Conservation (phyloP, 768 basidiomycete species). For the Lanmaoa pseudosensibilis region DNA sequence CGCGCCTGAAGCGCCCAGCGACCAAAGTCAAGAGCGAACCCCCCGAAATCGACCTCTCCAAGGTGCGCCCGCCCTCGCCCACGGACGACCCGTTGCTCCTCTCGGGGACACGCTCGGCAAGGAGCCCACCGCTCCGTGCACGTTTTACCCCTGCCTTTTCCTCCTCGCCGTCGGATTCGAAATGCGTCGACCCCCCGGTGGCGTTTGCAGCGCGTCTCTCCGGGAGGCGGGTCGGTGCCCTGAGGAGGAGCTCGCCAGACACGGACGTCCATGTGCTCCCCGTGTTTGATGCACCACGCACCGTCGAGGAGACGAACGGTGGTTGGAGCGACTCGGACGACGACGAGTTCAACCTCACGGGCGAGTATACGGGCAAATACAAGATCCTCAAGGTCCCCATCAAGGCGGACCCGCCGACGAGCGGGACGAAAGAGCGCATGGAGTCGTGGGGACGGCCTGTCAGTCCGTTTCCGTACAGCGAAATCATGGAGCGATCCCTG, state of each 20-base stretch:
- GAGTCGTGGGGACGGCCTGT: slow-evolving; percentile 69
- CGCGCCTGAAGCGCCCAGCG: slow-evolving; percentile 22
- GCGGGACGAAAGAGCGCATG: slow-evolving; percentile 35
- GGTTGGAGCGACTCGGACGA: slow-evolving; percentile 33
- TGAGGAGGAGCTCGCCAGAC: slow-evolving; percentile 2
- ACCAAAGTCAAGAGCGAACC: slow-evolving; percentile 58
- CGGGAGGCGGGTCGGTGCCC: not conserved
- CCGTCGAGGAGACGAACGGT: not conserved
- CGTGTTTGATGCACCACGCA: slow-evolving; percentile 11
- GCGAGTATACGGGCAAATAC: slow-evolving; percentile 71
- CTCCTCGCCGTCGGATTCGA: slow-evolving; percentile 29
- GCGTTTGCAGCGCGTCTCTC: slow-evolving; percentile 26
- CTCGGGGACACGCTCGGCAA: slow-evolving; percentile 40
- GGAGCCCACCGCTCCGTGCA: slow-evolving; percentile 26
- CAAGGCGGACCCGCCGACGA: slow-evolving; percentile 63
- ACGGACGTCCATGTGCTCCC: slow-evolving; percentile 14
- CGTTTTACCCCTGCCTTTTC: slow-evolving; percentile 40
- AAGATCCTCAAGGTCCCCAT: slow-evolving; percentile 55
- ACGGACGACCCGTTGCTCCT: slow-evolving; percentile 75
- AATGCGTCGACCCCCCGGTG: not conserved
- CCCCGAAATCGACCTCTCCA: slow-evolving; percentile 59
- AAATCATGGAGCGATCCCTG: slow-evolving; percentile 33
- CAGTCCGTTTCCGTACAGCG: slow-evolving; percentile 59
- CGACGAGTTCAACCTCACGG: slow-evolving; percentile 38
- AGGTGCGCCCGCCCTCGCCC: slow-evolving; percentile 69